Evolutionary conservation across 441 rosid species (phyloP).

Genomic region (Mallotus repandus): DNA sequence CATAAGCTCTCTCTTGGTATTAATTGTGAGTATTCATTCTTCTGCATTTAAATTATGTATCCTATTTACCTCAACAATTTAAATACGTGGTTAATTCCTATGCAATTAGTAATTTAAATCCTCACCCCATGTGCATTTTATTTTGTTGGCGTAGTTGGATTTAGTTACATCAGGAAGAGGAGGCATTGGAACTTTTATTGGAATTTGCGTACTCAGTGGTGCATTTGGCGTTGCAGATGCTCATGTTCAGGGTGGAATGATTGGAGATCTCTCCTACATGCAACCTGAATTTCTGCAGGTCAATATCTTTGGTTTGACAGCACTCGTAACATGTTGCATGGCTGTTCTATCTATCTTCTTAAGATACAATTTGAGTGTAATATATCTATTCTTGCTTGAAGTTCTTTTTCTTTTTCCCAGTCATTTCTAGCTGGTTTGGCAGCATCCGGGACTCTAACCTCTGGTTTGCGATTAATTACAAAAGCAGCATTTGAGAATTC

Average conservation of each 20-base stretch:
- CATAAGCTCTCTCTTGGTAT: constrained; percentile 47
- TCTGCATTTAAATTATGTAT: neutral
- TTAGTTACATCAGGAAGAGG: constrained; percentile 62
- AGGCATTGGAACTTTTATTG: constrained; percentile 53
- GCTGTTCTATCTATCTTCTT: constrained; percentile 39
- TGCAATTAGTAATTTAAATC: neutral
- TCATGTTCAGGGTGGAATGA: constrained; percentile 72
- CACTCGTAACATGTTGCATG: constrained; percentile 17
- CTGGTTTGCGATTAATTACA: constrained; percentile 63
- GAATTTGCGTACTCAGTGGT: constrained; percentile 50
- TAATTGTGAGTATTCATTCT: constrained; percentile 47
- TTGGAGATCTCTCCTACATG: constrained; percentile 75
- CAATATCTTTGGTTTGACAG: neutral
- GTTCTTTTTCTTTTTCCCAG: constrained; percentile 25
- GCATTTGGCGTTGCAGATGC: constrained; percentile 73
- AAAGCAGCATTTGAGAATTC: constrained; percentile 66
- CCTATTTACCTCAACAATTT: neutral
- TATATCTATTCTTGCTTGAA: neutral
- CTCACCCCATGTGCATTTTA: neutral
- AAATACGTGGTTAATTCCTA: neutral
- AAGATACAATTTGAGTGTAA: no score
- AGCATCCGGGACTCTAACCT: constrained; percentile 64
- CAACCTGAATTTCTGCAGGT: constrained; percentile 57
- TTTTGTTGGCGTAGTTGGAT: constrained; percentile 43
- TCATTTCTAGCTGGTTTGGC: constrained; percentile 65